These are phyloP conservation scores for Venturia oleaginea DNA, from an alignment of 2,329 filamentous ascomycete genomes.

Conservation along the genomic window DNA sequence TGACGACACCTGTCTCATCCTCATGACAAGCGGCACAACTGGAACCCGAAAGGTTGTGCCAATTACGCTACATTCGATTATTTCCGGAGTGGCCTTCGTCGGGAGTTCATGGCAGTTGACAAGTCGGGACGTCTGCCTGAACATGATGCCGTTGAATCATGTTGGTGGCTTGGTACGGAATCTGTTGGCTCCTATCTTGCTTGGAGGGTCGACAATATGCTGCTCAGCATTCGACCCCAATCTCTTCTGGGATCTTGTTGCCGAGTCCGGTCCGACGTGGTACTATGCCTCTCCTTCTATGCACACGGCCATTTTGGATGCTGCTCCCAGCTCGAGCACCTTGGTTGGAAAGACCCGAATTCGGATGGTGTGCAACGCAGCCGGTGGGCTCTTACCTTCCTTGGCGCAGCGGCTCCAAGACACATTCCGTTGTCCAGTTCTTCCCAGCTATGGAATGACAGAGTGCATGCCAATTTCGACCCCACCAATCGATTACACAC, in stretches of 20 bases:
- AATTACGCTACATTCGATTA: constrained; percentile 41
- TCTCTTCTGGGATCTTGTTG: constrained; percentile 47
- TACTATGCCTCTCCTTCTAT: constrained; percentile 51
- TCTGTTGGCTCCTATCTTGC: constrained; percentile 46
- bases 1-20: constrained; percentile 42
- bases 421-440: constrained; percentile 43
- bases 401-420: constrained; percentile 41
- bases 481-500: constrained; percentile 42
- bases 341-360: constrained; percentile 32
- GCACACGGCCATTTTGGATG: constrained; percentile 46
- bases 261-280: constrained; percentile 43
- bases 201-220: constrained; percentile 46
- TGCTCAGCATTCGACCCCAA: constrained; percentile 46
- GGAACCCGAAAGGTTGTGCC: constrained; percentile 52
- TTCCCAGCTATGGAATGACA: constrained; percentile 52
- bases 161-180: constrained; percentile 45
- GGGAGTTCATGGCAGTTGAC: constrained; percentile 46
- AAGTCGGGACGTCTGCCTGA: constrained; percentile 41
- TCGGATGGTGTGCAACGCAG: constrained; percentile 47
- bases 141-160: constrained; percentile 53
- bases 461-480: constrained; percentile 52
- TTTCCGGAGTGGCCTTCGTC: constrained; percentile 43
- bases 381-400: constrained; percentile 44
- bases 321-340: constrained; percentile 19
- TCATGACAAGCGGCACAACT: constrained; percentile 50